Base-by-base conservation (phyloP, 352 stramenopile genomes). In the Phytophthora foliorum region DNA sequence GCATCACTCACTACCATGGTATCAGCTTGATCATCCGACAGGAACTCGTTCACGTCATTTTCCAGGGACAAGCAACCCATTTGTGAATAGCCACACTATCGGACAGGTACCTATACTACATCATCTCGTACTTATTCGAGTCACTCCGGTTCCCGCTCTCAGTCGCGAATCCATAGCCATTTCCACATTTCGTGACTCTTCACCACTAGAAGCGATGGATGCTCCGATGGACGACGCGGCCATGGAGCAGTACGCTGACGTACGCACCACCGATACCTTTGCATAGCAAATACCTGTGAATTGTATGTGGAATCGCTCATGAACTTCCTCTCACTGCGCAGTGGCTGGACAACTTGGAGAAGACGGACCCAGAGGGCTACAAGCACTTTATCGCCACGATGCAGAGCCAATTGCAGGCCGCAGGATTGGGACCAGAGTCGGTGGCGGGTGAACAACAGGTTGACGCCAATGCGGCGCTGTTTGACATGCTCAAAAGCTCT, bases 221-320 rank as follows among this genome's bases (percentile, higher is more conserved):
- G 41, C 48, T 9, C 50, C 69, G n/a, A 90, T 91, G 75, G 77
- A 89, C 34, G 77, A 88, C 24, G 82, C 69, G 16, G 64, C 77
- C 27, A 84, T 93, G 73, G 82, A 90, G 84, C 77, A 92, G 55
- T 95, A 92, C 50, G 79, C 78, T 0, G 71, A 93, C 67, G 87
- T 93, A 83, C 36, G 74, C 69, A 24, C 4, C 8, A 8, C 6
- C 8, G 14, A 36, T 68, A 52, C 25, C 19, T n/a, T 4, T 51
- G 34, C 25, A 59, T 61, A 2, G n/a, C 8, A 38, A 62, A 57
- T 25, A 42, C 10, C 25, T 9, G 6, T 46, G 4, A 32, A 50
- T 53, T 59, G 8, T 57, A 38, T 8, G 21, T 24, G n/a, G 53
- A 67, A 52, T 61, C 8, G 13, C 10, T 24, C 9, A 29, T 36